phyloP scores from a whole-genome alignment of 148 eudicot species.

The Cornus kousa region DNA sequence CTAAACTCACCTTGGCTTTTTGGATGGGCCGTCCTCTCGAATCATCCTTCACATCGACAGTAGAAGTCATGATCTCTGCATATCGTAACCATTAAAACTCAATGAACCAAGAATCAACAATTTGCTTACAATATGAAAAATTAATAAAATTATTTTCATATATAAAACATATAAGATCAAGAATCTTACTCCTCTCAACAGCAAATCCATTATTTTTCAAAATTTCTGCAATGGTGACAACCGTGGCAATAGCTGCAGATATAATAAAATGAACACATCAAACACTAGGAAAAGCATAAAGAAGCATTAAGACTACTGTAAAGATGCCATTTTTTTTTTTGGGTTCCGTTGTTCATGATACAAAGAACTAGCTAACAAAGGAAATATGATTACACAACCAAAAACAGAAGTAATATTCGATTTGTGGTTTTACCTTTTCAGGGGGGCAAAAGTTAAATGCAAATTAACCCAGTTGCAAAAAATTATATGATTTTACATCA shows the following conservation, averaged over 20 bases:
- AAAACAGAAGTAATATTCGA: not conserved
- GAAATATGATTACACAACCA: not conserved
- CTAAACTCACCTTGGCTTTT: slow-evolving; percentile 60
- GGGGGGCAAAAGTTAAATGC: too few species aligned
- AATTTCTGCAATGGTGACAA: slow-evolving; percentile 35
- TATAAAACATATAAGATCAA: not conserved
- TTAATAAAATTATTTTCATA: slow-evolving; percentile 1
- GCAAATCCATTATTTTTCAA: slow-evolving; percentile 51
- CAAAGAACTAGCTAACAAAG: not conserved
- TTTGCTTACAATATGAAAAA: not conserved
- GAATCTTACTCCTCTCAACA: slow-evolving; percentile 49
- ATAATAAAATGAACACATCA: not conserved
- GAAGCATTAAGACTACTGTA: not conserved
- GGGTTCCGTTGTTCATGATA: not conserved
- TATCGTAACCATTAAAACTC: not conserved
- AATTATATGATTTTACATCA: not conserved
- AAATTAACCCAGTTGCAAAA: not conserved
- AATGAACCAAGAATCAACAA: slow-evolving; percentile 1
- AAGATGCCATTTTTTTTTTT: not conserved
- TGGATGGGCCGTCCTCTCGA: slow-evolving; percentile 64
- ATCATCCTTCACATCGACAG: slow-evolving; percentile 74
- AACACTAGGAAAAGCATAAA: not conserved
- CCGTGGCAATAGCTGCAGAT: not conserved
- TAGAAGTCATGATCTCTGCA: slow-evolving; percentile 67
- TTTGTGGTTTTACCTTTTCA: too few species aligned